phyloP scores from a whole-genome alignment of 164 flowering plant genomes.

The Magnolia officinalis region DNA sequence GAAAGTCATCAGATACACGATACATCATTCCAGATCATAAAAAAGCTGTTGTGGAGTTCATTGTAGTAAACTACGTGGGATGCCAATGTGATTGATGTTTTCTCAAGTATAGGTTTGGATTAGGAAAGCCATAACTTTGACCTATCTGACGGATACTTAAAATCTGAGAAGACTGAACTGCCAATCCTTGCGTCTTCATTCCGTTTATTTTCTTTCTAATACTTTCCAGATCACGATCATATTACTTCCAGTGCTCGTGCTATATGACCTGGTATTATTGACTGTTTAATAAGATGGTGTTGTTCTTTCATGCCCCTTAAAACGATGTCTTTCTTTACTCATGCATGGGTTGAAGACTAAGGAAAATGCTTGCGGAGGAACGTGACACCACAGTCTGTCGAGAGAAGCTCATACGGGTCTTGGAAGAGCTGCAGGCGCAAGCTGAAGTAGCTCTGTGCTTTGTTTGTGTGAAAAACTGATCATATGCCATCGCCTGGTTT shows the following conservation, averaged over 20 bases:
- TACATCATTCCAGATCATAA: no score
- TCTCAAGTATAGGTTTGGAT: no score
- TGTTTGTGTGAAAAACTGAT: constrained; percentile 69
- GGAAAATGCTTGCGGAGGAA: constrained; percentile 69
- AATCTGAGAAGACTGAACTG: no score
- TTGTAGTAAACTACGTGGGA: no score
- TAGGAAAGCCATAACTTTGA: no score
- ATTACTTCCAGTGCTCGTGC: background rate
- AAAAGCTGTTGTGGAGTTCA: no score
- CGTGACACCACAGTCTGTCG: constrained; percentile 45
- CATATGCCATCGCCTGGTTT: background rate
- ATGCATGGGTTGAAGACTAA: constrained; percentile 37
- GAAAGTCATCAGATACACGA: no score
- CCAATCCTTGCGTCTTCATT: no score
- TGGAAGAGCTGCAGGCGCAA: constrained; percentile 93
- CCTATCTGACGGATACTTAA: no score
- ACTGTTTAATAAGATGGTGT: background rate
- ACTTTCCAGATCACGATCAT: background rate
- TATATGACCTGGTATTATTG: background rate
- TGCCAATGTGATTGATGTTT: no score
- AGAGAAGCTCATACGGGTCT: constrained; percentile 65
- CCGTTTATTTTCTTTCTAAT: background rate
- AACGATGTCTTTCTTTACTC: background rate
- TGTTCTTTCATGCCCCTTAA: background rate
- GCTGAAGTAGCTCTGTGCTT: constrained; percentile 96